Percentiles rank a stretch among this genome's conserved stretches.
phyloP scores from a whole-genome alignment of 2,329 filamentous ascomycete genomes.

The Colletotrichum eleusines region DNA sequence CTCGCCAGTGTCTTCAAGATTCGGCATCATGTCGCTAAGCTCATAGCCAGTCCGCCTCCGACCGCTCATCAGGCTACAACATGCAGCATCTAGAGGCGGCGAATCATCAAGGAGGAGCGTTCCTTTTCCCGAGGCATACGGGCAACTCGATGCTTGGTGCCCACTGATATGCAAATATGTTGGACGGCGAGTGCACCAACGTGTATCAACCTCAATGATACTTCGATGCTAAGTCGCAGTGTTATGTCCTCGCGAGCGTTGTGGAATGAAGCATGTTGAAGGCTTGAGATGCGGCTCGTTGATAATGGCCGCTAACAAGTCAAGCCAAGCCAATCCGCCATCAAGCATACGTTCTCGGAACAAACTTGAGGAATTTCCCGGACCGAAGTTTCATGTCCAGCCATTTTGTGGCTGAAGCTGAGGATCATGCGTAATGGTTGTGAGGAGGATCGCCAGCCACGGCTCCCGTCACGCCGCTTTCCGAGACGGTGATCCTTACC shows the following conservation, averaged over 20 bases:
- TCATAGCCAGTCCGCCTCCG: slow-evolving; percentile 15
- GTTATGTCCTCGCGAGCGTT: neutral
- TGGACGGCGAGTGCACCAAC: slow-evolving; percentile 1
- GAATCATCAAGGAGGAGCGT: slow-evolving; percentile 1
- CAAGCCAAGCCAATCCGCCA: slow-evolving; percentile 10
- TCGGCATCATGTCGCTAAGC: slow-evolving; percentile 10
- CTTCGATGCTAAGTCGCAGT: neutral
- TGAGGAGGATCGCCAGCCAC: slow-evolving; percentile 10
- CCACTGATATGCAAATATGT: slow-evolving; percentile 13
- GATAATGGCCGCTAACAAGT: neutral
- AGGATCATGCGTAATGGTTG: slow-evolving; percentile 5
- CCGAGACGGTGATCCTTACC: slow-evolving; percentile 19
- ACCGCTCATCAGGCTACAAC: slow-evolving; percentile 2
- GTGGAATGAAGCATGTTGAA: slow-evolving; percentile 6
- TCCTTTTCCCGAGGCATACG: slow-evolving; percentile 17
- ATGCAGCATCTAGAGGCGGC: neutral
- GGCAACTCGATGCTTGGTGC: slow-evolving; percentile 10
- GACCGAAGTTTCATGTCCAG: neutral
- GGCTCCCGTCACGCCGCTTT: slow-evolving; percentile 12
- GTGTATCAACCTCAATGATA: slow-evolving; percentile 10
- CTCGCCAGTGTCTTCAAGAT: neutral
- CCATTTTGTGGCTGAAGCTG: slow-evolving; percentile 25
- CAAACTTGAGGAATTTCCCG: neutral
- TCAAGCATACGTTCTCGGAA: neutral
- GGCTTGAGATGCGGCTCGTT: slow-evolving; percentile 24